Conservation (phyloP, 192 early-diverging fungal genomes). For the Paraglomus brasilianum region DNA sequence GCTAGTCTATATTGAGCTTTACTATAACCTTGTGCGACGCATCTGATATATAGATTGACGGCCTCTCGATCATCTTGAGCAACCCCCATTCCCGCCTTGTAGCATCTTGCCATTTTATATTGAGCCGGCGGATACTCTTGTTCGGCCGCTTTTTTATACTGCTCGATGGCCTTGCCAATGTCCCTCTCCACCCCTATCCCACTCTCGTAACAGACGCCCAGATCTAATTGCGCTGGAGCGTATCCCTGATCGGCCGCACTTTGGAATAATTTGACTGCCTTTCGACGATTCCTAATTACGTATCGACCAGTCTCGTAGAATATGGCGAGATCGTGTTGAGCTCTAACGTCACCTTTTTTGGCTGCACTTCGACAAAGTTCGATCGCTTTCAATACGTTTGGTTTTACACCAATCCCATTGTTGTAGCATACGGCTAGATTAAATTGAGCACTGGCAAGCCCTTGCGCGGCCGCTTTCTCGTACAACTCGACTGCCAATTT, state of each 20-base stretch:
- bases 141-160: constrained; percentile 52
- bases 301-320: constrained; percentile 80
- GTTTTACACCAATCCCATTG: constrained; percentile 56
- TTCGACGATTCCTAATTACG: constrained; percentile 41
- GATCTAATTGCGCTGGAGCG: constrained; percentile 53
- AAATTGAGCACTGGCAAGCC: constrained; percentile 54
- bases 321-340: constrained; percentile 81
- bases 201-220: constrained; percentile 82
- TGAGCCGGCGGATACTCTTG: constrained; percentile 62
- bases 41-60: constrained; percentile 50
- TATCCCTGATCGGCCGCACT: constrained; percentile 67
- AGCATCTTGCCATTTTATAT: constrained; percentile 79
- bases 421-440: too few species aligned
- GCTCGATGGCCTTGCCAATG: constrained; percentile 52
- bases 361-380: constrained; percentile 67
- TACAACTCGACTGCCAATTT: constrained; percentile 63
- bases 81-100: constrained; percentile 75
- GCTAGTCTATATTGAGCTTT: too few species aligned
- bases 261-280: constrained; percentile 58
- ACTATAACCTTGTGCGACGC: too few species aligned
- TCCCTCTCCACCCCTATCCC: constrained; percentile 69
- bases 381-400: constrained; percentile 47
- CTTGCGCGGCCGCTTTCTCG: constrained; percentile 51
- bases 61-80: constrained; percentile 46
- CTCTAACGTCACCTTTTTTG: constrained; percentile 67